Base-by-base conservation (phyloP, 2,329 filamentous ascomycete species). In the Apiospora phragmitis region DNA sequence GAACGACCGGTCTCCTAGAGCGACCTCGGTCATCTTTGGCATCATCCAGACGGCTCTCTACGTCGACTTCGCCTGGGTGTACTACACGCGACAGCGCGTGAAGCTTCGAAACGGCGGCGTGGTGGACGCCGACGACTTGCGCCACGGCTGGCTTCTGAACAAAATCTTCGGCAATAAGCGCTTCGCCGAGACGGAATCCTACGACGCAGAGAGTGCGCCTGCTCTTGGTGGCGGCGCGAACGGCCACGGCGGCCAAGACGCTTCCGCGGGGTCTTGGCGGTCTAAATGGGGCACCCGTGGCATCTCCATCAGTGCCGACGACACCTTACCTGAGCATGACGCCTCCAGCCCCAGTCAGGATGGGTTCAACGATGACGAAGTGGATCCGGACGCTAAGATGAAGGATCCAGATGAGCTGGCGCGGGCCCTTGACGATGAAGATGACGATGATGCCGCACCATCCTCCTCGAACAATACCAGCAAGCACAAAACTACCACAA, bases 41-140 rank as follows among this genome's bases (percentile, higher is more conserved):
- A 84, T 97, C 71, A 85, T 98, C 35, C 95, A 98, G 83, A 98
- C 94, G 0, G 91, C 92, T 1, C 89, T 98, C 59, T 98, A 98
- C 81, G 80, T 95, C 75, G 95, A 98, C 82, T 98, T 98, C 79
- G 94, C 94, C 45, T 98, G 95, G 94, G 94, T 98, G 1, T 98
- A 98, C 85, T 98, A 93, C 84, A 93, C 92, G 14, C 89, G 95
- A 73, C 95, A 98, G 84, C 90, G 95, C 70, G 94, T 98, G 78
- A 98, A 98, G 90, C 90, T 98, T 21, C 89, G 95, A 72, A 91
- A 90, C 74, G 95, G 95, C 62, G 94, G 94, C 8, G 87, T 98
- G 24, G 94, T 98, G 18, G 95, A 98, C 79, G 92, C 92, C 4
- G 95, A 98, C 74, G 95, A 98, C 79, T 86, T 97, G 79, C 88